Conservation (phyloP, 495 filamentous ascomycete species). For the Neurospora tetrasperma region DNA sequence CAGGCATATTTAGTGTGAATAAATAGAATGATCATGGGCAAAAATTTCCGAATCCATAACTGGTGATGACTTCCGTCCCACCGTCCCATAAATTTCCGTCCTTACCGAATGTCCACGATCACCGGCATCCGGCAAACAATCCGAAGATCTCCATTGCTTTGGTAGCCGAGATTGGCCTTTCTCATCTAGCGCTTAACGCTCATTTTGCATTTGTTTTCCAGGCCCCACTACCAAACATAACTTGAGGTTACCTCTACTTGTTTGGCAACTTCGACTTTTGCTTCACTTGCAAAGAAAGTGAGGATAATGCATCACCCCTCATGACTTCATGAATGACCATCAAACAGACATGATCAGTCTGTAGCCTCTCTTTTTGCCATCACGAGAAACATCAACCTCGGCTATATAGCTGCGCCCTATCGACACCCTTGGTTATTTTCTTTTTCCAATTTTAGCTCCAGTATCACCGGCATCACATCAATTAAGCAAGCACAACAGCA, state of each 20-base stretch:
- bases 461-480: neutral
- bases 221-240: neutral
- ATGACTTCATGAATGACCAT: neutral
- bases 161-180: neutral
- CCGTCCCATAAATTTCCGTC: neutral
- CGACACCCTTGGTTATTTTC: neutral
- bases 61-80: neutral
- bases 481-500: neutral
- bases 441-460: neutral
- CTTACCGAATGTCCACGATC: neutral
- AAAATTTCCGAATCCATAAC: neutral
- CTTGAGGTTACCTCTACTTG: neutral
- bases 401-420: neutral
- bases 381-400: neutral
- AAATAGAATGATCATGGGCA: neutral
- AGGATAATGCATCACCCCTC: neutral
- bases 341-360: neutral
- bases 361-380: neutral
- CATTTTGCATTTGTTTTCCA: neutral
- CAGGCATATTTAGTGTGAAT: neutral
- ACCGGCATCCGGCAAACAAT: neutral
- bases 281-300: neutral
- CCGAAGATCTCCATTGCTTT: neutral
- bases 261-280: neutral
- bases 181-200: neutral